A percentile compares a stretch with the other conserved stretches of the same genome.
Evolutionary conservation across 345 rosid species (phyloP).

Genomic region (Draba incana): DNA sequence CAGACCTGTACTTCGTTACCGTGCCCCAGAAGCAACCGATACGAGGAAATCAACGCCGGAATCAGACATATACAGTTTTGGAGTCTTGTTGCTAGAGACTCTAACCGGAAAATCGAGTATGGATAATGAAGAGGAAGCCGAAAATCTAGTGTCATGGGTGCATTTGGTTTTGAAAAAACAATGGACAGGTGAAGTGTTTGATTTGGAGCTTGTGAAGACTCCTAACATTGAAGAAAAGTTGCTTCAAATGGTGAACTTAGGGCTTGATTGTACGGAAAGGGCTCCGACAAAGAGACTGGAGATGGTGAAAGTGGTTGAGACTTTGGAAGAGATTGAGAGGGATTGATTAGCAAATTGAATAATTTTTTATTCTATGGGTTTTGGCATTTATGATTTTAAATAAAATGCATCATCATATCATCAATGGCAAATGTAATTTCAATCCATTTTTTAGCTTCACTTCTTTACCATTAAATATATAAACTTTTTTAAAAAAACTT

Average conservation of each 20-base stretch:
- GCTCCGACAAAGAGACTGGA: constrained; percentile 73
- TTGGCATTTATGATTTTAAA: not conserved
- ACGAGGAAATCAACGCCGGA: constrained; percentile 75
- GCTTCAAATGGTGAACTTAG: constrained; percentile 84
- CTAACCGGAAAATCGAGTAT: constrained; percentile 80
- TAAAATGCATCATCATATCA: not conserved
- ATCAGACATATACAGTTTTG: constrained; percentile 83
- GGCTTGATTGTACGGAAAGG: constrained; percentile 64
- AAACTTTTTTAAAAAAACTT: no score
- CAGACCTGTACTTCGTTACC: constrained; percentile 47
- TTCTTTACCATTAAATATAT: not conserved
- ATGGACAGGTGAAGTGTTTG: constrained; percentile 99
- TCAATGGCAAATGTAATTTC: not conserved
- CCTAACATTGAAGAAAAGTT: constrained; percentile 89
- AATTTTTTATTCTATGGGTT: not conserved
- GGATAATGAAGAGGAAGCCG: constrained; percentile 59
- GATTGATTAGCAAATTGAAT: constrained; percentile 22
- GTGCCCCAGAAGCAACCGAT: constrained; percentile 85
- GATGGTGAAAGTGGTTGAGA: constrained; percentile 61
- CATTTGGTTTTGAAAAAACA: constrained; percentile 73
- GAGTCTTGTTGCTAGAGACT: constrained; percentile 81
- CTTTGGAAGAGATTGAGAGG: constrained; percentile 63
- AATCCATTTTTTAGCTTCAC: not conserved
- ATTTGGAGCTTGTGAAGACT: constrained; percentile 70
- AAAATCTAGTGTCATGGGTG: constrained; percentile 83